Conservation (phyloP, 108 stramenopile species). For the Cyclotella baltica region DNA sequence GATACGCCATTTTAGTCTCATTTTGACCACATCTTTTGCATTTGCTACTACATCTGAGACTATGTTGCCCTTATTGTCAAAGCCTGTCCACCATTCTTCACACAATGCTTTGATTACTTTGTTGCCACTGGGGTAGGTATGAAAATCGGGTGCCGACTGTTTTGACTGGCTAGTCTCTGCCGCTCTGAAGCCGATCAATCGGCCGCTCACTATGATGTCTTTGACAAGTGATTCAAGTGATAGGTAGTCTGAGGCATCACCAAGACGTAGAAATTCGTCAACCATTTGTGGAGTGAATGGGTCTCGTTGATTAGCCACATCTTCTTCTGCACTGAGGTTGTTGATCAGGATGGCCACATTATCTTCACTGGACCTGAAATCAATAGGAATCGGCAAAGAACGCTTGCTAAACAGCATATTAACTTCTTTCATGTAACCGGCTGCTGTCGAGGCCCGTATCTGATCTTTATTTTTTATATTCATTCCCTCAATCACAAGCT, state of each 20-base stretch:
- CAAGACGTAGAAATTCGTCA: not conserved
- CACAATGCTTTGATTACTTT: not conserved
- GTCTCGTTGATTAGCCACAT: slow-evolving; percentile 9
- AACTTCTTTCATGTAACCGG: not conserved
- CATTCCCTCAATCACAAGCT: too few relatives aligned
- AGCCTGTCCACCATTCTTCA: not conserved
- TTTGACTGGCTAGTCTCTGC: not conserved
- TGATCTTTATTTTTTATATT: too few relatives aligned
- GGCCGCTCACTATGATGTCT: not conserved
- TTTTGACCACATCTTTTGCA: not conserved
- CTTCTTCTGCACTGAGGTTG: slow-evolving; percentile 1
- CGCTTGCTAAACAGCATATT: not conserved
- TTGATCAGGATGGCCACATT: not conserved
- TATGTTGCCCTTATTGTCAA: not conserved
- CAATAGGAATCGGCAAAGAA: not conserved
- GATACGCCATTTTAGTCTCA: slow-evolving; percentile 13
- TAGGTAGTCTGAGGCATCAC: not conserved
- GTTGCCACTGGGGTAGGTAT: not conserved
- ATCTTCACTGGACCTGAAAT: not conserved
- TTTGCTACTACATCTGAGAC: not conserved
- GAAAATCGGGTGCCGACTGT: not conserved
- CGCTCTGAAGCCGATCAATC: not conserved
- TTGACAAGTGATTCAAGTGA: not conserved
- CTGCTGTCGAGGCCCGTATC: too few relatives aligned
- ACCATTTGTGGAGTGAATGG: slow-evolving; percentile 7